These are phyloP conservation scores for Neurospora sp. DNA, from an alignment of 495 filamentous ascomycete species.

Conservation along the genomic window DNA sequence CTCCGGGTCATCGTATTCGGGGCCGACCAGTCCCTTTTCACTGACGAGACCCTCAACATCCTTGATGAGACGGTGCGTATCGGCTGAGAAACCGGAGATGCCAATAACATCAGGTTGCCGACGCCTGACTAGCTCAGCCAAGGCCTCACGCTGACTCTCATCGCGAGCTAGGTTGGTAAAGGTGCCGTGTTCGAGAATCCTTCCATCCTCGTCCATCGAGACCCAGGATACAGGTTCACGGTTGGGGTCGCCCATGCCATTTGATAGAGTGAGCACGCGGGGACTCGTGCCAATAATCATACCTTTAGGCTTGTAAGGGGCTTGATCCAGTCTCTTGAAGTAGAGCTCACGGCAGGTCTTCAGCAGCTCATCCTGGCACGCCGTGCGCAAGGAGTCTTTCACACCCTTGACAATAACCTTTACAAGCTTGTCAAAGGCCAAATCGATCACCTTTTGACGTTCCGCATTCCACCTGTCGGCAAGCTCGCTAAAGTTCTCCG, in stretches of 20 bases:
- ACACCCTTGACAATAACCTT: slow-evolving; percentile 77
- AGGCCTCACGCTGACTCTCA: slow-evolving; percentile 49
- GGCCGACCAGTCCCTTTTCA: slow-evolving; percentile 60
- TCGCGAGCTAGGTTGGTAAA: slow-evolving; percentile 70
- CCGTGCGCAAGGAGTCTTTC: slow-evolving; percentile 82
- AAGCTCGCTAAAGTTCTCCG: slow-evolving; percentile 88
- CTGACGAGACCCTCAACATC: slow-evolving; percentile 66
- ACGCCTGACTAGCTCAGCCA: slow-evolving; percentile 64
- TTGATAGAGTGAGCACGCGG: slow-evolving; percentile 75
- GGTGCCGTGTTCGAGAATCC: slow-evolving; percentile 78
- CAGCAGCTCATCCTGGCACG: slow-evolving; percentile 83
- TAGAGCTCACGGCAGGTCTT: slow-evolving; percentile 76
- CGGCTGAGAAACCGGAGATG: slow-evolving; percentile 80
- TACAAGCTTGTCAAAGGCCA: slow-evolving; percentile 74
- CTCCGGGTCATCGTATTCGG: slow-evolving; percentile 57
- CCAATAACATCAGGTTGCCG: slow-evolving; percentile 83
- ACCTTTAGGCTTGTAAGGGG: slow-evolving; percentile 91
- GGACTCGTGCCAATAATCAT: slow-evolving; percentile 81
- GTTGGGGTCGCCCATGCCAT: slow-evolving; percentile 64
- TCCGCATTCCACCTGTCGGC: slow-evolving; percentile 92
- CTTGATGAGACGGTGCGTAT: slow-evolving; percentile 74
- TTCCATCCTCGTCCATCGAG: slow-evolving; percentile 86
- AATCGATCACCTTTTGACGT: slow-evolving; percentile 70
- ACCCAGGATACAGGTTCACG: slow-evolving; percentile 80
- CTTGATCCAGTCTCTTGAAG: slow-evolving; percentile 81